Evolutionary conservation across 495 filamentous ascomycete genomes (phyloP), one percentile per base, ranked within the genome.

Genomic region (Aspergillus coremiiformis): DNA sequence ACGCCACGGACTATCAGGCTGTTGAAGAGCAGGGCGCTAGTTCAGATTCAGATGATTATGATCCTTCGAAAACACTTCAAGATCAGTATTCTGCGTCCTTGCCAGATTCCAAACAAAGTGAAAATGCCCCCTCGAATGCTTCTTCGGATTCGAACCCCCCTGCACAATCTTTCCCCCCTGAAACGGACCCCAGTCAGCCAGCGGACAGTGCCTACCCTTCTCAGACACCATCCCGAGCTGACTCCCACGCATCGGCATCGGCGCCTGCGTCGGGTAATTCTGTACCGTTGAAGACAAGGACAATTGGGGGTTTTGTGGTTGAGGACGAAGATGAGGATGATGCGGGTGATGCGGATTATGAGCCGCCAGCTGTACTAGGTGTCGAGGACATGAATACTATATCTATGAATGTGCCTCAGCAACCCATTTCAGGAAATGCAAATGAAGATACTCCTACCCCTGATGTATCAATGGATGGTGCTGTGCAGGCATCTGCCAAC

Each of bases 251-350:
- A 44, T 69, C 74, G 27, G 66, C 63, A 24, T 64, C 74, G 27
- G 57, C 56, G 48, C 67, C 69, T 53, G 59, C 64, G 47, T 53
- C 70, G 27, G 60, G 60, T 56, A 60, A 60, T 43, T 59, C 64
- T 53, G 58, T 54, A 47, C 69, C 68, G 64, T 68, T 59, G 60
- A 85, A 84, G 71, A 78, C 84, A 49, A 83, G 82, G 66, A 89
- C 80, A 33, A 83, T 83, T 55, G 87, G 85, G 58, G 89, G 88
- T 54, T 91, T 92, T 76, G 75, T 89, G 64, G 82, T 84, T 57
- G 86, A 87, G 70, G 85, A 88, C 62, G 83, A 82, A 41, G 83
- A 83, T 60, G 64, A 74, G 58, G 67, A 72, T 49, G 69, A 71
- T 49, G 47, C 57, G 52, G 74, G 75, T 52, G 78, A 80, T 61